A percentile compares a stretch with the other conserved stretches of the same genome.
These are phyloP conservation scores for Epichloe sp. DNA, from an alignment of 2,329 filamentous ascomycete genomes.

Conservation along the genomic window DNA sequence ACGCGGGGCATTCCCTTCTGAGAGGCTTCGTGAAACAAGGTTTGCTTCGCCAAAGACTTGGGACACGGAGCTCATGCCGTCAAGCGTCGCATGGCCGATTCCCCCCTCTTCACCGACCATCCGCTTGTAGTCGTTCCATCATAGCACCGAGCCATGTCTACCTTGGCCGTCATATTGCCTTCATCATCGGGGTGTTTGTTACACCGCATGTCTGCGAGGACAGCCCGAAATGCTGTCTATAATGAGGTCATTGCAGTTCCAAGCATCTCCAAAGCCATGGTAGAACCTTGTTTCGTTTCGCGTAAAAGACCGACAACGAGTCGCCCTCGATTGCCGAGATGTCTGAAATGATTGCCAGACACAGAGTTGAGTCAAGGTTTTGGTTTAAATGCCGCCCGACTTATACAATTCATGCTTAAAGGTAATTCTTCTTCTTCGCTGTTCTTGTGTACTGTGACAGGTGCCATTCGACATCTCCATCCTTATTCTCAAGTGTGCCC, in stretches of 20 bases:
- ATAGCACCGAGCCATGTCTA: background rate
- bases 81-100: background rate
- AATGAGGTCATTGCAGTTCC: background rate
- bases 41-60: background rate
- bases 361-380: background rate
- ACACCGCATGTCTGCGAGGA: background rate
- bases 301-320: background rate
- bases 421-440: slow-evolving; percentile 66
- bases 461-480: slow-evolving; percentile 93
- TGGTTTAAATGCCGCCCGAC: background rate
- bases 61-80: background rate
- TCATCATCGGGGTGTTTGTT: background rate
- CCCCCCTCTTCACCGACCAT: too few relatives aligned
- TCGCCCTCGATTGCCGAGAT: background rate
- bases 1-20: too few relatives aligned
- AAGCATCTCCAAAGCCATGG: background rate
- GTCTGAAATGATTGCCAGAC: background rate
- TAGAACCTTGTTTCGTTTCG: background rate
- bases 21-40: too few relatives aligned
- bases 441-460: slow-evolving; percentile 92
- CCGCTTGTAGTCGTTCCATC: background rate
- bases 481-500: slow-evolving; percentile 85
- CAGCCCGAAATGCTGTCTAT: background rate
- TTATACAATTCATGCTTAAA: background rate
- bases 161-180: background rate